These are phyloP conservation scores for Chenopodium formosanum DNA, from an alignment of 148 eudicot species.

Conservation along the genomic window DNA sequence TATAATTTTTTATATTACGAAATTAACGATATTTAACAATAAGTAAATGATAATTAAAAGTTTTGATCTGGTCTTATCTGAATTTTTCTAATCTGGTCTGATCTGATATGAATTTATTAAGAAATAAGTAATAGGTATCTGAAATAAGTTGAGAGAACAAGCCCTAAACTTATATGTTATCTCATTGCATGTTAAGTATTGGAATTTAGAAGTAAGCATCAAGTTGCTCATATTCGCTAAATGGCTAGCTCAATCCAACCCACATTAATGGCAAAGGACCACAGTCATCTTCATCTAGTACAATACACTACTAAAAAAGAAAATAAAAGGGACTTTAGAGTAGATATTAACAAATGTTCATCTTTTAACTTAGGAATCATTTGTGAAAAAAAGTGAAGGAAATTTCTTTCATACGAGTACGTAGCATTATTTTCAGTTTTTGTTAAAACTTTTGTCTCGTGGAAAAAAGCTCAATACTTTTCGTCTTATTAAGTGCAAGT, in stretches of 20 bases:
- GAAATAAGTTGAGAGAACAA: no score
- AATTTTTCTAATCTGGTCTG: no score
- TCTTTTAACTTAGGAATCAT: neutral
- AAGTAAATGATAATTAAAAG: no score
- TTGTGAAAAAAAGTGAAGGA: neutral
- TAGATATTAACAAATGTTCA: neutral
- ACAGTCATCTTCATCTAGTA: neutral
- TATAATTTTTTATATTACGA: no score
- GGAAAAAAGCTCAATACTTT: neutral
- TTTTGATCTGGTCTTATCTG: no score
- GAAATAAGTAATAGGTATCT: no score
- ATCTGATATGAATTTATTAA: no score
- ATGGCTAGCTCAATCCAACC: neutral
- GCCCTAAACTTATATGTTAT: no score
- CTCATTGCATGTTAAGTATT: neutral
- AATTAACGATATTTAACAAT: no score
- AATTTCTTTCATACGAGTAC: neutral
- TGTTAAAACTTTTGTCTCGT: neutral
- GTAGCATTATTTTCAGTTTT: no score
- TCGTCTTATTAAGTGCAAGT: neutral
- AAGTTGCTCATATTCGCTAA: neutral
- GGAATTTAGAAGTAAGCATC: neutral
- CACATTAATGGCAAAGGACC: neutral
- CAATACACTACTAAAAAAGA: neutral
- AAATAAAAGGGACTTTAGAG: neutral